Evolutionary conservation across 2,329 filamentous ascomycete species (phyloP).

Genomic region (Sporothrix humicola): DNA sequence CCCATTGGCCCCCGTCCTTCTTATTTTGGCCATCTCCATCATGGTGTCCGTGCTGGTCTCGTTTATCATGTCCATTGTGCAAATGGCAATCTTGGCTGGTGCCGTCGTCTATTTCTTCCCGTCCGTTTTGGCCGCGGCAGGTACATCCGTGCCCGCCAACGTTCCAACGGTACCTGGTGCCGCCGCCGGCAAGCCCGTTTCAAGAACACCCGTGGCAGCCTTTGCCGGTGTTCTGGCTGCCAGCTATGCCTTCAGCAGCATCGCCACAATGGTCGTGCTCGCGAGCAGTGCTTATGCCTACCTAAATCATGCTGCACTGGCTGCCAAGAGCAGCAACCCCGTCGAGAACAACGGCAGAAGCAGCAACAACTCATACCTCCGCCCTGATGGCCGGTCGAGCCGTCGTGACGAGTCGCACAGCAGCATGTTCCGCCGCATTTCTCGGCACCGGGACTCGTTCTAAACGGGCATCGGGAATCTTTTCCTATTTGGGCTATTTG

Average conservation of each 20-base stretch:
- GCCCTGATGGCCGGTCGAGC: not conserved
- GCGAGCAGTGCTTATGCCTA: slow-evolving; percentile 29
- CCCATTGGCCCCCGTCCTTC: slow-evolving; percentile 26
- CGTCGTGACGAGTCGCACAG: slow-evolving; percentile 14
- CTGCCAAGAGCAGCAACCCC: not conserved
- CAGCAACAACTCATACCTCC: not conserved
- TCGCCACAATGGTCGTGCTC: slow-evolving; percentile 26
- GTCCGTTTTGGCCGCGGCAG: slow-evolving; percentile 1
- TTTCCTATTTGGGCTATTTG: not conserved
- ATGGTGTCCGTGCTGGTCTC: slow-evolving; percentile 24
- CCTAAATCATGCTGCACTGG: not conserved
- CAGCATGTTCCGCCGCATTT: slow-evolving; percentile 26
- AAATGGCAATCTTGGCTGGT: slow-evolving; percentile 14
- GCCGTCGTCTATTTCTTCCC: slow-evolving; percentile 26
- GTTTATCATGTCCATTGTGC: slow-evolving; percentile 22
- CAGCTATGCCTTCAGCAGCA: slow-evolving; percentile 19
- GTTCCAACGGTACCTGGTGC: not conserved
- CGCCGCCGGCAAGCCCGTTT: not conserved
- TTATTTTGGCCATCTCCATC: slow-evolving; percentile 4
- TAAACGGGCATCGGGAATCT: not conserved
- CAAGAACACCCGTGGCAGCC: slow-evolving; percentile 1
- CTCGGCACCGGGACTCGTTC: slow-evolving; percentile 12
- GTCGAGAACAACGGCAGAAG: not conserved
- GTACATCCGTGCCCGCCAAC: not conserved
- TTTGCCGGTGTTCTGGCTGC: slow-evolving; percentile 26